Percentiles rank a stretch among this genome's conserved stretches.
phyloP scores from a whole-genome alignment of 306 rosid genomes.

The Cicer yamashitae region DNA sequence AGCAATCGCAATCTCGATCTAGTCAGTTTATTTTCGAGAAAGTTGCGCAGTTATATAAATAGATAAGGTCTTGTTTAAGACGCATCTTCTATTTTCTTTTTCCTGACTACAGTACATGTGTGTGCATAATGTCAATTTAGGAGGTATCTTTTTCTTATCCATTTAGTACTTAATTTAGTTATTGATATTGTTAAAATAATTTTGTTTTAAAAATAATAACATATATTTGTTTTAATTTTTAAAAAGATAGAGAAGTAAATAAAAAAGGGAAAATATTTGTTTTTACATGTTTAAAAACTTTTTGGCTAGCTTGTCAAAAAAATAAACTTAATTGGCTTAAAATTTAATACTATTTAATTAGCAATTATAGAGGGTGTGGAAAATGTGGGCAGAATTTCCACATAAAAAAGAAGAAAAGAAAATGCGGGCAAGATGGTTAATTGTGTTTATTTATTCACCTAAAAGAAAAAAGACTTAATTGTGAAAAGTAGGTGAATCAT shows the following conservation, averaged over 20 bases:
- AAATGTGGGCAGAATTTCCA: conserved; percentile 27
- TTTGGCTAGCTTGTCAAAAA: not conserved
- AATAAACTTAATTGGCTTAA: not conserved
- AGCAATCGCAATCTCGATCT: not conserved
- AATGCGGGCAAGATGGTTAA: not conserved
- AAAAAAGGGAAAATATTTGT: too few species aligned
- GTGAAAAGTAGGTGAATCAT: conserved; percentile 22
- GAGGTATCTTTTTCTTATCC: not conserved
- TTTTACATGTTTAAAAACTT: not conserved
- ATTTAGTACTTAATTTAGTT: not conserved
- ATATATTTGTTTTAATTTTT: not conserved
- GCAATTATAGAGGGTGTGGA: conserved; percentile 26
- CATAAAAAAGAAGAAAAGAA: not conserved
- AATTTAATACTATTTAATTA: not conserved
- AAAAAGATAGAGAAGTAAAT: too few species aligned
- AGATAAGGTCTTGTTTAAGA: conserved; percentile 20
- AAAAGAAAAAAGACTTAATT: not conserved
- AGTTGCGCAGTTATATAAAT: not conserved
- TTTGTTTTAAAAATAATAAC: not conserved
- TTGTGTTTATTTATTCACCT: too few species aligned
- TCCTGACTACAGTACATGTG: not conserved
- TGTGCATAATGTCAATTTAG: not conserved
- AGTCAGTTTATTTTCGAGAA: not conserved
- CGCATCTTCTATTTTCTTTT: not conserved
- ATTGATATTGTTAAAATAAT: not conserved